Conservation (phyloP, 2,329 filamentous ascomycete species). For the Nemania diffusa region DNA sequence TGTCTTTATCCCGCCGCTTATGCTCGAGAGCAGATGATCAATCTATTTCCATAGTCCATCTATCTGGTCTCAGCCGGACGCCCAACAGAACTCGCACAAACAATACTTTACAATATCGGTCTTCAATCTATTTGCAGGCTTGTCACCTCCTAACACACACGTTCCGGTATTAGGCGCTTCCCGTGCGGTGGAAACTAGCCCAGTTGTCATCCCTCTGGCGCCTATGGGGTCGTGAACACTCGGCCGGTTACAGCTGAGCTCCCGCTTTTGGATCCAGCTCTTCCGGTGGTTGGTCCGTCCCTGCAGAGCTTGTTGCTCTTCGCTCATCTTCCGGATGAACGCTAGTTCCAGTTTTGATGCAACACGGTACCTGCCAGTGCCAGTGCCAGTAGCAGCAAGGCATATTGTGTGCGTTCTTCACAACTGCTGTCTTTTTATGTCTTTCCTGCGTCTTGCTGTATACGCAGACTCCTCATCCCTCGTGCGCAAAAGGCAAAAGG, state of each 20-base stretch:
- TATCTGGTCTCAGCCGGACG: conserved; percentile 8
- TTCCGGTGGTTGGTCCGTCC: conserved; percentile 47
- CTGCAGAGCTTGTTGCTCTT: conserved; percentile 38
- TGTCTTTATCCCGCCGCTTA: conserved; percentile 5
- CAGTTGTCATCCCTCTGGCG: conserved; percentile 30
- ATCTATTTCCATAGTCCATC: conserved; percentile 1
- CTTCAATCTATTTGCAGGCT: conserved; percentile 18
- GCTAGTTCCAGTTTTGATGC: conserved; percentile 22
- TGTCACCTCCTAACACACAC: conserved; percentile 15
- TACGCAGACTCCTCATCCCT: not conserved
- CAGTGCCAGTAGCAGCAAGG: conserved; percentile 38
- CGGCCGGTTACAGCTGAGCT: conserved; percentile 42
- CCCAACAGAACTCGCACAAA: not conserved
- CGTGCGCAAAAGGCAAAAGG: conserved; percentile 29
- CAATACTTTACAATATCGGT: conserved; percentile 3
- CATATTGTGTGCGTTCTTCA: conserved; percentile 10
- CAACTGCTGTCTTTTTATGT: conserved; percentile 1
- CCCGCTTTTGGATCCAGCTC: conserved; percentile 45
- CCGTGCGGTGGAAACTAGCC: conserved; percentile 20
- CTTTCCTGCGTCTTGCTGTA: not conserved
- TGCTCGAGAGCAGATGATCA: conserved; percentile 15
- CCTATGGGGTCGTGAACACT: conserved; percentile 36
- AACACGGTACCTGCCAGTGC: conserved; percentile 21
- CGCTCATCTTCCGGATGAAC: conserved; percentile 46
- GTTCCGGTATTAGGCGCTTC: conserved; percentile 25